phyloP scores from a whole-genome alignment of 1,284 basidiomycete species.

The Trametes versicolor region DNA sequence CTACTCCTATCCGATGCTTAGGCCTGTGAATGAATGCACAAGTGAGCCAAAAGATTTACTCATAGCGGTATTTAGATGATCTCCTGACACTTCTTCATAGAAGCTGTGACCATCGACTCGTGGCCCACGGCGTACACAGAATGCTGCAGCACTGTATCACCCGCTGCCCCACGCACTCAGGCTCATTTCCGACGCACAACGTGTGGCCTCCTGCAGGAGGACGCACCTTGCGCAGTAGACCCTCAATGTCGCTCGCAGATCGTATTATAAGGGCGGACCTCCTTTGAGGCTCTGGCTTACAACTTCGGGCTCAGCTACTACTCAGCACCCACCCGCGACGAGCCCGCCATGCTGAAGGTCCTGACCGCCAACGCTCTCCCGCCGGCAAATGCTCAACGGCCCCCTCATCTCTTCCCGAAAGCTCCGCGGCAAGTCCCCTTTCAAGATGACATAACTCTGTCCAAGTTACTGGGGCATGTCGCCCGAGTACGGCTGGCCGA shows the following conservation, averaged over 20 bases:
- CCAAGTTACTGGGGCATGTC: not conserved
- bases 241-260: too few relatives aligned
- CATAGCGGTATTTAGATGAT: too few relatives aligned
- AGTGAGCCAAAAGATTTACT: too few relatives aligned
- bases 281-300: not conserved
- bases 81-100: too few relatives aligned
- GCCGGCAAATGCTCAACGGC: not conserved
- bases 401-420: not conserved
- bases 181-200: not conserved
- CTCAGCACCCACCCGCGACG: not conserved
- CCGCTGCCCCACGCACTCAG: not conserved
- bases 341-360: not conserved
- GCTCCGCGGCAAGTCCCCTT: not conserved
- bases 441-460: not conserved
- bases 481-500: not conserved
- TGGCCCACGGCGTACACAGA: too few relatives aligned
- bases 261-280: not conserved
- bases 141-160: not conserved
- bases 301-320: not conserved
- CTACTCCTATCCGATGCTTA: too few relatives aligned
- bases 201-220: slow-evolving; percentile 5
- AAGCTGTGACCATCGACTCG: too few relatives aligned
- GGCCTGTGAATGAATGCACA: too few relatives aligned
- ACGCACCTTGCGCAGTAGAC: not conserved
- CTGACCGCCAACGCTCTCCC: not conserved